Conservation (phyloP, 2,329 filamentous ascomycete genomes). For the Penicillium sp. region DNA sequence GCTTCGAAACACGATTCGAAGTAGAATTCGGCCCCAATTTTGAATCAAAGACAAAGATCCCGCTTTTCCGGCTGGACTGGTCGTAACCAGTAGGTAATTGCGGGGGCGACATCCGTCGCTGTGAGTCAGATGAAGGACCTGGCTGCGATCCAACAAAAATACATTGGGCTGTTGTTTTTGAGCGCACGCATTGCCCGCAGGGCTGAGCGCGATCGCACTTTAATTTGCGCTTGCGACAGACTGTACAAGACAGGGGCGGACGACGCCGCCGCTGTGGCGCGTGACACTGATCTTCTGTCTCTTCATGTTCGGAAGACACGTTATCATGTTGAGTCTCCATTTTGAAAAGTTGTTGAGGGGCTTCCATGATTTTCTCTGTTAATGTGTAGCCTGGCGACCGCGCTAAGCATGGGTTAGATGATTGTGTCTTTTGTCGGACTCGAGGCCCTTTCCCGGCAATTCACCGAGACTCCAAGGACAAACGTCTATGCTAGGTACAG, state of each 20-base stretch:
- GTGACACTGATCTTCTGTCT: slow-evolving; percentile 2
- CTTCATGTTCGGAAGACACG: slow-evolving; percentile 6
- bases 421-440: background rate
- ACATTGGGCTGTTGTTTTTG: slow-evolving; percentile 51
- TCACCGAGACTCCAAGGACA: background rate
- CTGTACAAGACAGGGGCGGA: slow-evolving; percentile 65
- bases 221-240: slow-evolving; percentile 70
- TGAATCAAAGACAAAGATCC: slow-evolving; percentile 36
- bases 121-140: slow-evolving; percentile 4
- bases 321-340: slow-evolving; percentile 14
- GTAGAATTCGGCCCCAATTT: slow-evolving; percentile 23
- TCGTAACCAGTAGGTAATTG: slow-evolving; percentile 9
- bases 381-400: background rate
- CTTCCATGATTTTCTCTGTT: background rate
- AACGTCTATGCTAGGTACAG: background rate
- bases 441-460: background rate
- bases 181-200: slow-evolving; percentile 59
- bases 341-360: background rate
- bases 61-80: slow-evolving; percentile 18
- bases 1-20: slow-evolving; percentile 25
- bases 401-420: slow-evolving; percentile 3
- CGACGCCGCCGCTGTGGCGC: slow-evolving; percentile 50
- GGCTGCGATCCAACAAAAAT: slow-evolving; percentile 45
- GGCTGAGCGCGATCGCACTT: slow-evolving; percentile 72
- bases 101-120: slow-evolving; percentile 19